These are phyloP conservation scores for Fomitopsis betulina DNA, from an alignment of 1,284 basidiomycete genomes.

Conservation along the genomic window DNA sequence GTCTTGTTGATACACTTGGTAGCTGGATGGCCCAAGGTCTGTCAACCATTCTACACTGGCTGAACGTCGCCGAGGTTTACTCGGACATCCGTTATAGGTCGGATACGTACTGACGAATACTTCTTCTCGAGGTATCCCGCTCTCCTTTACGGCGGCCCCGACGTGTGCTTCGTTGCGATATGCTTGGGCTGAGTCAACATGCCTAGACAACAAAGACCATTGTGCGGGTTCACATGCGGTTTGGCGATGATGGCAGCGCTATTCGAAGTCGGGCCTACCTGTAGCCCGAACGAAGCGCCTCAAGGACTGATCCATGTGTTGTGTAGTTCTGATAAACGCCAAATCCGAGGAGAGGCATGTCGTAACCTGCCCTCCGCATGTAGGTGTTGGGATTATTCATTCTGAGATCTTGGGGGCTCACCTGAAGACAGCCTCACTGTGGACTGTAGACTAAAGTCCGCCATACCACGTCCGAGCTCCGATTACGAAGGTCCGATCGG, in stretches of 20 bases:
- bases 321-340: constrained; percentile 77
- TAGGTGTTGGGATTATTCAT: background rate
- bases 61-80: background rate
- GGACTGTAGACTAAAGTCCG: constrained; percentile 1
- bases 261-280: constrained; percentile 11
- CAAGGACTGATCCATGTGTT: constrained; percentile 52
- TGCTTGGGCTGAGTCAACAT: constrained; percentile 67
- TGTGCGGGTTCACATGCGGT: background rate
- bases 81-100: background rate
- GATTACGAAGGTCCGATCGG: too few species aligned
- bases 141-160: constrained; percentile 53
- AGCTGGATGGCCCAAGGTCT: constrained; percentile 5
- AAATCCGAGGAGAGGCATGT: constrained; percentile 74
- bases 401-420: background rate
- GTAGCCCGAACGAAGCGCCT: constrained; percentile 72
- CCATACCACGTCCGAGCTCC: background rate
- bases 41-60: background rate
- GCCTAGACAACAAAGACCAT: constrained; percentile 29
- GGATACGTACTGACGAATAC: constrained; percentile 65
- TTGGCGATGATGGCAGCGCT: background rate
- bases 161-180: constrained; percentile 73
- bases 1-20: constrained; percentile 23
- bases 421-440: constrained; percentile 13
- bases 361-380: constrained; percentile 32
- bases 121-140: constrained; percentile 47